phyloP scores from a whole-genome alignment of 1,284 basidiomycete genomes.

The Cryptococcus depauperatus region DNA sequence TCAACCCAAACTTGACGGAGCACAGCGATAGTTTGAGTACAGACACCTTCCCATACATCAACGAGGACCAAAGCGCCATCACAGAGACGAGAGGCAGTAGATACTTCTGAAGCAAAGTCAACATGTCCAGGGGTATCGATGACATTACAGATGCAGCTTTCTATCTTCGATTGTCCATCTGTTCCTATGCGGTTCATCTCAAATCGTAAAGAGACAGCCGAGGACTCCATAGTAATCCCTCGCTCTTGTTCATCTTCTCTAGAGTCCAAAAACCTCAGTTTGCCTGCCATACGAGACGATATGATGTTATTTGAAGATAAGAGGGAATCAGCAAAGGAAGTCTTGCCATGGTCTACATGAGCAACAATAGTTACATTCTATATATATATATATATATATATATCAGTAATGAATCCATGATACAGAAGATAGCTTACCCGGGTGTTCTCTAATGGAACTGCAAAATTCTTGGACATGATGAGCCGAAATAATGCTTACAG shows the following conservation, averaged over 20 bases:
- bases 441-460: slow-evolving; percentile 41
- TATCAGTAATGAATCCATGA: neutral
- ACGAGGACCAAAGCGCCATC: slow-evolving; percentile 96
- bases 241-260: slow-evolving; percentile 95
- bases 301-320: slow-evolving; percentile 98
- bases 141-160: slow-evolving; percentile 58
- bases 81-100: slow-evolving; percentile 83
- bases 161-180: slow-evolving; percentile 30
- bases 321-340: slow-evolving; percentile 88
- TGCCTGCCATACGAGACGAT: slow-evolving; percentile 87
- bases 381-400: neutral
- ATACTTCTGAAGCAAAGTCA: slow-evolving; percentile 96
- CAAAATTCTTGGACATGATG: slow-evolving; percentile 32
- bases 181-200: slow-evolving; percentile 55
- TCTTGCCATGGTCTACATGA: slow-evolving; percentile 68
- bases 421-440: slow-evolving; percentile 22
- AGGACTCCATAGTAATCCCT: slow-evolving; percentile 98
- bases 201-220: slow-evolving; percentile 80
- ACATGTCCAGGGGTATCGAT: slow-evolving; percentile 99
- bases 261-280: slow-evolving; percentile 90
- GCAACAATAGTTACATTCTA: slow-evolving; percentile 46
- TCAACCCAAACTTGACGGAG: slow-evolving; percentile 93
- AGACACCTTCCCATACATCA: slow-evolving; percentile 96
- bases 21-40: slow-evolving; percentile 96
- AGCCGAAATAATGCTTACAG: neutral